Evolutionary conservation across 73 alveolate species (phyloP).

Genomic region (Loxodes magnus): DNA sequence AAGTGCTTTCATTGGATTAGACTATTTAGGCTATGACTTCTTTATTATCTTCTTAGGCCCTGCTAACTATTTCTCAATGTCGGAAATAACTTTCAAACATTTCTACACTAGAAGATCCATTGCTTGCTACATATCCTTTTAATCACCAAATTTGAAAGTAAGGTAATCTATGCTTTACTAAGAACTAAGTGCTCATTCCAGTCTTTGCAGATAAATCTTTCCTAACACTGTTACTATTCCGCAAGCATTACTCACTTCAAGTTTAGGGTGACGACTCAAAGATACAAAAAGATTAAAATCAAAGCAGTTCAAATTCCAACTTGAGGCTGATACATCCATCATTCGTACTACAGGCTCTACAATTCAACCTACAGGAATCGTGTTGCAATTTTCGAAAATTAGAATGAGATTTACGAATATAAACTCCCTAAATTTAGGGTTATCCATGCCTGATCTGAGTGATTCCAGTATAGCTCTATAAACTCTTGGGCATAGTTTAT

Average conservation of each 20-base stretch:
- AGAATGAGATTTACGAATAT: background rate
- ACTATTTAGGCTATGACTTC: no score
- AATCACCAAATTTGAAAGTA: constrained; percentile 19
- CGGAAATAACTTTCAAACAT: constrained; percentile 8
- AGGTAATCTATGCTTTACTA: constrained; percentile 8
- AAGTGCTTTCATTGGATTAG: background rate
- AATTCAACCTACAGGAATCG: constrained; percentile 46
- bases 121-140: constrained; percentile 25
- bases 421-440: constrained; percentile 28
- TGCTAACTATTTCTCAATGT: constrained; percentile 14
- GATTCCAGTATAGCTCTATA: constrained; percentile 72
- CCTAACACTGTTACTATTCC: constrained; percentile 30
- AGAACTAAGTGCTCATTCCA: constrained; percentile 15
- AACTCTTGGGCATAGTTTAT: constrained; percentile 64
- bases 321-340: constrained; percentile 20
- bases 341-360: constrained; percentile 44
- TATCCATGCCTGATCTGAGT: constrained; percentile 56
- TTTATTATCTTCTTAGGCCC: no score
- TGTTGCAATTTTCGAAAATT: constrained; percentile 27
- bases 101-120: constrained; percentile 5
- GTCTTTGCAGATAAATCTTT: constrained; percentile 36
- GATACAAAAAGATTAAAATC: constrained; percentile 45
- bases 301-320: constrained; percentile 25
- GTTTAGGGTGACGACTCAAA: constrained; percentile 39
- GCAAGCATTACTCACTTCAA: constrained; percentile 31